phyloP scores from a whole-genome alignment of 2,329 filamentous ascomycete genomes.

The Dryadomyces quercivorus region DNA sequence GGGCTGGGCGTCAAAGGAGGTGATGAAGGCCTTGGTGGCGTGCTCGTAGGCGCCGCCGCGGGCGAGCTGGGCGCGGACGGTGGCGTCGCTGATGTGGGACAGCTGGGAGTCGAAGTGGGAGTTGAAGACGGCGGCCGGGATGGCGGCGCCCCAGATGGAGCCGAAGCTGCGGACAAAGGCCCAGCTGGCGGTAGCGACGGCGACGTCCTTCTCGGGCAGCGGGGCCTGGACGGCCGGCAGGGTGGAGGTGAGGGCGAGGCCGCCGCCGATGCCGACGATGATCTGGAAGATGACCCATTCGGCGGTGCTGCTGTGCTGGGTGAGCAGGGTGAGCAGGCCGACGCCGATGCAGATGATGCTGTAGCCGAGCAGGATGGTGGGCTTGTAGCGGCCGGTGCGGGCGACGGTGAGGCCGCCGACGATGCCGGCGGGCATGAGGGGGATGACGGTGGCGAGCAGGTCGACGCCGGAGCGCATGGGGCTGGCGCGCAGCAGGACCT shows the following conservation, averaged over 20 bases:
- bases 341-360: conserved; percentile 18
- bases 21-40: conserved; percentile 7
- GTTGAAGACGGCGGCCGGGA: conserved; percentile 27
- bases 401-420: conserved; percentile 23
- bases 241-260: conserved; percentile 23
- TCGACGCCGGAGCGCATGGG: conserved; percentile 27
- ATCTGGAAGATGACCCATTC: conserved; percentile 25
- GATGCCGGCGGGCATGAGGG: conserved; percentile 23
- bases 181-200: conserved; percentile 27
- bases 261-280: conserved; percentile 25
- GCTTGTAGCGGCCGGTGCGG: conserved; percentile 26
- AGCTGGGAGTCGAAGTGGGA: conserved; percentile 11
- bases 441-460: conserved; percentile 25
- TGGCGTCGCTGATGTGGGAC: conserved; percentile 10
- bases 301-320: conserved; percentile 16
- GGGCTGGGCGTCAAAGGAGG: not conserved
- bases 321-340: conserved; percentile 26
- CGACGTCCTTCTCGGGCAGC: conserved; percentile 23
- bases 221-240: conserved; percentile 31
- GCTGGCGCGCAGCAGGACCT: conserved; percentile 24
- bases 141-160: conserved; percentile 31
- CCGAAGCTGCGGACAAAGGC: conserved; percentile 35
- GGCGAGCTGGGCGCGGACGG: conserved; percentile 5
- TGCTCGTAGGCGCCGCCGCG: conserved; percentile 16
- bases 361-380: conserved; percentile 20